A percentile compares a stretch with the other conserved stretches of the same genome.
Evolutionary conservation across 176 grass and related monocot genomes (phyloP).

Genomic region (Cenchrus fungigraminus): DNA sequence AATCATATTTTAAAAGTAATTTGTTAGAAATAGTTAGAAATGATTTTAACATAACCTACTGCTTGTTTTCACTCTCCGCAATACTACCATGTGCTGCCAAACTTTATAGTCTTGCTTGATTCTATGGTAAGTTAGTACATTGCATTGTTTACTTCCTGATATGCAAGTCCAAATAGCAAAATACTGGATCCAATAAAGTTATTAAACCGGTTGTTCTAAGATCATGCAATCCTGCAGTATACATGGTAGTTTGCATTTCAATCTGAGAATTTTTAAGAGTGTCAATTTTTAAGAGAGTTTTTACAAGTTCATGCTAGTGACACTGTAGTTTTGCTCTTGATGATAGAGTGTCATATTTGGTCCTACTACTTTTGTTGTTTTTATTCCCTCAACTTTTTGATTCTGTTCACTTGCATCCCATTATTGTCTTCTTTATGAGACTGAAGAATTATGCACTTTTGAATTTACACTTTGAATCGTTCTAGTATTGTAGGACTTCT

Average conservation of each 20-base stretch:
- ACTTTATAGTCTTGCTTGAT: not conserved
- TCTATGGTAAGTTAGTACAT: not conserved
- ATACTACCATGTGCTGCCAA: no score
- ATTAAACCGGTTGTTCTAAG: slow-evolving; percentile 9
- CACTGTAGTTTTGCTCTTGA: not conserved
- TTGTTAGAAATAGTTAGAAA: not conserved
- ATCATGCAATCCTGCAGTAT: not conserved
- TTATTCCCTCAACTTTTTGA: not conserved
- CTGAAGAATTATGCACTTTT: not conserved
- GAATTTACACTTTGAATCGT: not conserved
- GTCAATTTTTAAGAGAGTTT: not conserved
- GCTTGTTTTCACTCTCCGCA: not conserved
- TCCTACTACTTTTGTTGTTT: not conserved
- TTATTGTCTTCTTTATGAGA: not conserved
- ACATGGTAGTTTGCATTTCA: not conserved
- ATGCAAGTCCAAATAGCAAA: not conserved
- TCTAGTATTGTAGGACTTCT: not conserved
- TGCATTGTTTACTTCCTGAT: not conserved
- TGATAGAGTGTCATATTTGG: not conserved
- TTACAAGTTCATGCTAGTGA: not conserved
- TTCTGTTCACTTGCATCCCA: not conserved
- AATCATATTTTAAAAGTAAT: not conserved
- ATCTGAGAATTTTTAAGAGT: not conserved
- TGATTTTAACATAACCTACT: not conserved
- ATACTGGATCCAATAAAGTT: not conserved